A percentile compares a stretch with the other conserved stretches of the same genome.
Conservation (phyloP, 257 asterid genomes). For the Eustoma russellianum region DNA sequence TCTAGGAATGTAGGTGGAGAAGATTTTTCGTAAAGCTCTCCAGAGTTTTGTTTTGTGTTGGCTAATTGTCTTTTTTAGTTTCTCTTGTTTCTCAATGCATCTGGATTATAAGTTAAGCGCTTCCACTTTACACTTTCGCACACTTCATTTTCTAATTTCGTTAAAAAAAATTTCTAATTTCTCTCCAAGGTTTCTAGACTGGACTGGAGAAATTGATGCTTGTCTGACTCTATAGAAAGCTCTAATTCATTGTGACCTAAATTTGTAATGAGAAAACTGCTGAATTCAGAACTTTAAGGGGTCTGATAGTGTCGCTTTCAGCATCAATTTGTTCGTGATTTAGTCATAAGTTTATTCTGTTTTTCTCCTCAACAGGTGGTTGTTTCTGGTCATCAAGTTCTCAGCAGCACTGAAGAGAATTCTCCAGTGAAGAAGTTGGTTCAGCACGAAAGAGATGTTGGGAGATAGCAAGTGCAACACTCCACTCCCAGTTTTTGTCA, state of each 20-base stretch:
- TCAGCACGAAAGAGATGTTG: conserved; percentile 30
- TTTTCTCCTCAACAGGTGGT: conserved; percentile 7
- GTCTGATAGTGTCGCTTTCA: not conserved
- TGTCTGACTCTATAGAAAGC: not conserved
- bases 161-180: too few species aligned
- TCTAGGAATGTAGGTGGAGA: too few species aligned
- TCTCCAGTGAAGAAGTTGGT: conserved; percentile 8
- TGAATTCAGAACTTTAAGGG: not conserved
- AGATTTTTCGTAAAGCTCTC: too few species aligned
- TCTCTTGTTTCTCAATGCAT: too few species aligned
- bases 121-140: too few species aligned
- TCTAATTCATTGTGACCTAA: not conserved
- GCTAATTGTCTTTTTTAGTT: too few species aligned
- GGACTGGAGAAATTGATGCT: too few species aligned
- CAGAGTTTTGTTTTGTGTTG: too few species aligned
- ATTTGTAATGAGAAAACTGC: not conserved
- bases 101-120: too few species aligned
- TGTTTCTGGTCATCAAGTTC: conserved; percentile 9
- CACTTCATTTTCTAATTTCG: too few species aligned
- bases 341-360: not conserved
- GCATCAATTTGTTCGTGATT: too few species aligned
- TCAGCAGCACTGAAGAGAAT: conserved; percentile 9
- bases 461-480: conserved; percentile 46
- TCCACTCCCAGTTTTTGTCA: conserved; percentile 38
- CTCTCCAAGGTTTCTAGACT: too few species aligned